These are phyloP conservation scores for Ophiognomonia clavigignenti-juglandacearum DNA, from an alignment of 2,329 filamentous ascomycete genomes.

Conservation along the genomic window DNA sequence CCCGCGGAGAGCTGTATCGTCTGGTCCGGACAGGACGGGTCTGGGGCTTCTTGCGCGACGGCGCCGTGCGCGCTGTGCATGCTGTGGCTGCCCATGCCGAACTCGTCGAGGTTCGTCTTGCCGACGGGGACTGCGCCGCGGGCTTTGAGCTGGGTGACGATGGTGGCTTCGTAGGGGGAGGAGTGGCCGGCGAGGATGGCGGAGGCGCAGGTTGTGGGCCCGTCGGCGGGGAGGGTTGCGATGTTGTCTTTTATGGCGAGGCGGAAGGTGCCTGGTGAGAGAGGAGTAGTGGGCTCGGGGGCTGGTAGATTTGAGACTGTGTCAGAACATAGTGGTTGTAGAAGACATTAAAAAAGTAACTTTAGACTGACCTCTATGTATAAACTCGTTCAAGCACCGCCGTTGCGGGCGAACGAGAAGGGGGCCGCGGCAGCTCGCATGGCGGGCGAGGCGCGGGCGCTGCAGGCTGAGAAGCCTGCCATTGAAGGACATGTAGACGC, in stretches of 20 bases:
- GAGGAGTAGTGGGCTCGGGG: neutral
- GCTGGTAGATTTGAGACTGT: neutral
- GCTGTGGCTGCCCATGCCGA: conserved; percentile 34
- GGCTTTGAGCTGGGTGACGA: conserved; percentile 62
- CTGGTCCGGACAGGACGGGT: conserved; percentile 18
- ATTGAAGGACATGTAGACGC: conserved; percentile 17
- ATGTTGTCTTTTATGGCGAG: conserved; percentile 77
- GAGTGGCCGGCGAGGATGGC: conserved; percentile 63
- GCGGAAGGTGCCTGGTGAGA: conserved; percentile 25
- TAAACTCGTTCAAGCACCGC: conserved; percentile 15
- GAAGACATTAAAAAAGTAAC: neutral
- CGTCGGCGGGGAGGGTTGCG: conserved; percentile 38
- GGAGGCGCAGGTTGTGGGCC: conserved; percentile 78
- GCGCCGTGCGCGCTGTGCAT: conserved; percentile 24
- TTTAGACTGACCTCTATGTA: conserved; percentile 9
- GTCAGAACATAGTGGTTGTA: neutral
- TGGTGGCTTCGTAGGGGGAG: conserved; percentile 78
- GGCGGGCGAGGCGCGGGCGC: conserved; percentile 9
- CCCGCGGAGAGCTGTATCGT: conserved; percentile 59
- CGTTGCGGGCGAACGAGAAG: conserved; percentile 5
- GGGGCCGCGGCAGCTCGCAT: conserved; percentile 4
- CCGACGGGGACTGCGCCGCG: conserved; percentile 62
- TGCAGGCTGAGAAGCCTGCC: conserved; percentile 17
- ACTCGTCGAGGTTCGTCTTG: conserved; percentile 86
- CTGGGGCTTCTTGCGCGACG: conserved; percentile 17